These are phyloP conservation scores for Fusarium nurragi DNA, from an alignment of 2,329 filamentous ascomycete genomes.

Conservation along the genomic window DNA sequence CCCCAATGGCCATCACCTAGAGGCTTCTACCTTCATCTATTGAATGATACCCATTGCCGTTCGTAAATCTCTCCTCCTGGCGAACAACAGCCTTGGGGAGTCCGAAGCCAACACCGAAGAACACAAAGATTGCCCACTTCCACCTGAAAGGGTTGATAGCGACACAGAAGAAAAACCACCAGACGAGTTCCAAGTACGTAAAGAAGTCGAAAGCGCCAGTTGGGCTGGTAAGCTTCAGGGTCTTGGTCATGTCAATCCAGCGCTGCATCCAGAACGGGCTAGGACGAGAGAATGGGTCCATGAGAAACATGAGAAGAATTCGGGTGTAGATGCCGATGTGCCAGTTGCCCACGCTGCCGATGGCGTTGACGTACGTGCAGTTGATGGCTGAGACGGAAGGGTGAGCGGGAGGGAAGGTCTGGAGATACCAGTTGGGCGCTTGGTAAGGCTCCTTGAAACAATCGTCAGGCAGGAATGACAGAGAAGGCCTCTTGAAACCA, in stretches of 20 bases:
- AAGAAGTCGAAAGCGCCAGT: conserved; percentile 88
- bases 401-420: conserved; percentile 81
- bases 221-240: conserved; percentile 75
- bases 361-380: conserved; percentile 83
- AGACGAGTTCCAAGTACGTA: conserved; percentile 84
- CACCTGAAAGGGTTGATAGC: conserved; percentile 85
- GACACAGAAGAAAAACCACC: conserved; percentile 86
- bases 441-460: conserved; percentile 77
- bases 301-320: conserved; percentile 85
- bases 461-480: conserved; percentile 77
- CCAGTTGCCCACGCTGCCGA: conserved; percentile 80
- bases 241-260: conserved; percentile 85
- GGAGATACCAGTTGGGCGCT: conserved; percentile 88
- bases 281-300: conserved; percentile 79
- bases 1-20: background rate
- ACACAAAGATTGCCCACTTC: conserved; percentile 89
- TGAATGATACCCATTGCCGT: conserved; percentile 28
- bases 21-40: conserved; percentile 34
- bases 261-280: conserved; percentile 78
- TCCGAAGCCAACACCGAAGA: conserved; percentile 75
- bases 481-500: conserved; percentile 77
- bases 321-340: conserved; percentile 91
- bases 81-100: conserved; percentile 74
- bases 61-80: conserved; percentile 67
- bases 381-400: conserved; percentile 82